Conservation (phyloP, 768 basidiomycete species). For the Sarcomyxa edulis region DNA sequence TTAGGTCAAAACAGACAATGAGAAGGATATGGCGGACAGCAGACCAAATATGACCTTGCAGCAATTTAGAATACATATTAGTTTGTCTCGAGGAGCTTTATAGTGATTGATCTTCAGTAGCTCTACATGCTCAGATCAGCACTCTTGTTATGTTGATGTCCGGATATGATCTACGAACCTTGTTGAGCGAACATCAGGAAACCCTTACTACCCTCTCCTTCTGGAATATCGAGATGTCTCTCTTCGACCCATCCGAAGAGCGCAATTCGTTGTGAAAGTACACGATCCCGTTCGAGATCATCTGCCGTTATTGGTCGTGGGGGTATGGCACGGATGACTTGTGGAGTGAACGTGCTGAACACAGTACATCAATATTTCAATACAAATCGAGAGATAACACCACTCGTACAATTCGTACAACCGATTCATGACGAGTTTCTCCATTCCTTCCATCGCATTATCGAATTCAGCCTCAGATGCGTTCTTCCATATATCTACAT, state of each 20-base stretch:
- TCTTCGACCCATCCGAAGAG: constrained; percentile 90
- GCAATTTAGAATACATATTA: constrained; percentile 94
- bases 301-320: constrained; percentile 83
- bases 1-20: constrained; percentile 7
- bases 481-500: constrained; percentile 77
- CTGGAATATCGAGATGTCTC: constrained; percentile 86
- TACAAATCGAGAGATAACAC: not conserved
- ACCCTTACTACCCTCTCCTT: constrained; percentile 66
- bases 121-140: too few relatives aligned
- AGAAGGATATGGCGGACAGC: constrained; percentile 18
- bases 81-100: constrained; percentile 96
- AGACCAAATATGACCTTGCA: constrained; percentile 99
- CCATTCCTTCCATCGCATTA: constrained; percentile 97
- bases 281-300: constrained; percentile 93
- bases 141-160: too few relatives aligned
- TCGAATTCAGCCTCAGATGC: constrained; percentile 84
- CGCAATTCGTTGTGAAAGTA: constrained; percentile 83
- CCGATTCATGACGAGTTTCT: constrained; percentile 98
- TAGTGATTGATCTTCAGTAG: constrained; percentile 96
- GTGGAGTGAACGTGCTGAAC: constrained; percentile 87
- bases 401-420: constrained; percentile 90
- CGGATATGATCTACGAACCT: constrained; percentile 39
- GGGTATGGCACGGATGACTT: constrained; percentile 58
- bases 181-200: constrained; percentile 88
- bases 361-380: not conserved